Conservation (phyloP, 2,329 filamentous ascomycete species). For the Cadophora sp. region DNA sequence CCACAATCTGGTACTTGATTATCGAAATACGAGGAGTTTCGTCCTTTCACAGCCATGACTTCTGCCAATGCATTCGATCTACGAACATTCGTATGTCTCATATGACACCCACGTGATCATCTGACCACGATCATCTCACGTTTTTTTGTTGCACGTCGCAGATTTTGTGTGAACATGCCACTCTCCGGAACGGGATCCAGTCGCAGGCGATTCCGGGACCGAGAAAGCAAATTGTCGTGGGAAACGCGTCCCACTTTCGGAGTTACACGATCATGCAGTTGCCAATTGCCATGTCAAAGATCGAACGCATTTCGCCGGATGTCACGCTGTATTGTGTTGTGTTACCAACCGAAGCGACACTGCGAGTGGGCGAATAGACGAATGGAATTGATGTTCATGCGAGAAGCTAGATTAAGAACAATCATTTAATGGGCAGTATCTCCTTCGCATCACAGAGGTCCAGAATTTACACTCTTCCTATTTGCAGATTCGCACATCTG, state of each 20-base stretch:
- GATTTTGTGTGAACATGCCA: not conserved
- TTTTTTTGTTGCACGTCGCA: conserved; percentile 9
- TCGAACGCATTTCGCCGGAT: not conserved
- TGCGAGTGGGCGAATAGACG: not conserved
- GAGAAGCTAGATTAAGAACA: not conserved
- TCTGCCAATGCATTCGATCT: not conserved
- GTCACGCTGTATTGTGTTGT: conserved; percentile 1
- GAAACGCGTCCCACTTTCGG: not conserved
- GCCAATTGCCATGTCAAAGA: not conserved
- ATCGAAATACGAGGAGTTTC: not conserved
- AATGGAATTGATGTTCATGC: not conserved
- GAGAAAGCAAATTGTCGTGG: not conserved
- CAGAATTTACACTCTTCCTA: not conserved
- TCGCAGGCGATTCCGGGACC: not conserved
- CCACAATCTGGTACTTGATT: not conserved
- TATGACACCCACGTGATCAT: not conserved
- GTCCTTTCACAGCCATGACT: not conserved
- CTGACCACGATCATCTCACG: not conserved
- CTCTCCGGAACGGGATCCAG: conserved; percentile 3
- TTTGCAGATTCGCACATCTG: not conserved
- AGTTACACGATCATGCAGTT: not conserved
- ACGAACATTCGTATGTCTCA: not conserved
- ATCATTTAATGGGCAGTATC: no score
- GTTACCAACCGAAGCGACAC: not conserved
- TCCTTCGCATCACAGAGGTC: not conserved